Evolutionary conservation across 345 rosid genomes (phyloP).

Genomic region (Nephelium lappaceum): DNA sequence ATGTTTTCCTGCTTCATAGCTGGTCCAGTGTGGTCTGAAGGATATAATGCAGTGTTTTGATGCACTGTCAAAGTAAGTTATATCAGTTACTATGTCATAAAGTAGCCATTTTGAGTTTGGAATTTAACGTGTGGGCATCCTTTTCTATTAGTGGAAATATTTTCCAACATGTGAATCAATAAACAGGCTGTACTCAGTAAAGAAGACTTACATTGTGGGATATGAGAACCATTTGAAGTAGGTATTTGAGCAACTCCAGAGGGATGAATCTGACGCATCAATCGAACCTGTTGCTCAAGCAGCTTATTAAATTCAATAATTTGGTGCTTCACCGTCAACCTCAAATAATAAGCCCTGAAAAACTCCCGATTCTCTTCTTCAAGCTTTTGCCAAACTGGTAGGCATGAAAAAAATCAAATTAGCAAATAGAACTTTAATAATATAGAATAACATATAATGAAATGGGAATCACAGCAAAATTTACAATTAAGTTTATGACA

Average conservation of each 20-base stretch:
- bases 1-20: slow-evolving; percentile 61
- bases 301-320: slow-evolving; percentile 89
- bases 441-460: background rate
- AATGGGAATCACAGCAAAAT: background rate
- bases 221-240: slow-evolving; percentile 77
- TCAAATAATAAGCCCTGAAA: slow-evolving; percentile 88
- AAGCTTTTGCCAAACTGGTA: slow-evolving; percentile 98
- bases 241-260: slow-evolving; percentile 58
- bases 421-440: background rate
- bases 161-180: background rate
- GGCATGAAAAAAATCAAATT: slow-evolving; percentile 17
- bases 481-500: background rate
- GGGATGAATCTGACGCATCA: slow-evolving; percentile 78
- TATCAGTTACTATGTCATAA: slow-evolving; percentile 18
- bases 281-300: slow-evolving; percentile 85
- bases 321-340: slow-evolving; percentile 89
- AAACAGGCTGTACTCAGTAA: slow-evolving; percentile 9
- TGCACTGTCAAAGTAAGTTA: slow-evolving; percentile 49
- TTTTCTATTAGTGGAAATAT: background rate
- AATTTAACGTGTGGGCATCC: background rate
- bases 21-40: slow-evolving; percentile 55
- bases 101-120: background rate
- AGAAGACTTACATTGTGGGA: slow-evolving; percentile 63
- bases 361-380: slow-evolving; percentile 96
- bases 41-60: slow-evolving; percentile 64